Evolutionary conservation across 495 filamentous ascomycete genomes (phyloP), one percentile per base, ranked within the genome.

Genomic region (Collariella sp.): DNA sequence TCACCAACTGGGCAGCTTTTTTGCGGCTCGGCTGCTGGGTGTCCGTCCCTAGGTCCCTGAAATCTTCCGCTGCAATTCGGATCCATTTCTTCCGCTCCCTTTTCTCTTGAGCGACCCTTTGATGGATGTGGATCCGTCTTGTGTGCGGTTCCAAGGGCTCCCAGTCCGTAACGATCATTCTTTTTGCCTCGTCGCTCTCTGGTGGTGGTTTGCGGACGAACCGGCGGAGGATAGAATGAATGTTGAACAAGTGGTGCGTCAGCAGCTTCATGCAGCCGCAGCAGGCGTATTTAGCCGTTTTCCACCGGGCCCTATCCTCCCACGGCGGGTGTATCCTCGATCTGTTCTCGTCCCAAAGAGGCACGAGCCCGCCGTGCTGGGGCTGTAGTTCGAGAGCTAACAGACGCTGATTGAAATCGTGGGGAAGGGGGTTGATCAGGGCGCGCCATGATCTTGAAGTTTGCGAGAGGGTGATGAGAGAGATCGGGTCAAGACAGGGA

Each of bases 351-450:
- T 51, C 44, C 23, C 61, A 48, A n/a, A 46, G 15, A 0, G 63
- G 63, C 43, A 57, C 50, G 19, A 66, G 59, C 24, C 63, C 63
- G 24, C 61, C 61, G 22, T 49, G 12, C 10, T 62, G 47, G 15
- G 61, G 63, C 18, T 43, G 34, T 3, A 64, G 59, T 42, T 66
- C 63, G 7, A 66, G 63, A 16, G 58, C 58, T 3, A 66, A 56
- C 33, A 66, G 56, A 0, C 61, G 58, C 9, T 58, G 50, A 13
- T 49, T 10, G 23, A 60, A 55, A 34, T 64, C 52, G 20, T 50
- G 35, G n/a, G 34, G 56, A 3, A 16, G 36, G 1, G 61, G 63
- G 7, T 11, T 19, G 45, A 66, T 56, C 12, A 58, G 13, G 20
- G 48, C 29, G 7, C 58, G 48, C 24, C 44, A 48, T 31, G 5